Base-by-base conservation (phyloP, 164 flowering plant species). In the Piper betle region DNA sequence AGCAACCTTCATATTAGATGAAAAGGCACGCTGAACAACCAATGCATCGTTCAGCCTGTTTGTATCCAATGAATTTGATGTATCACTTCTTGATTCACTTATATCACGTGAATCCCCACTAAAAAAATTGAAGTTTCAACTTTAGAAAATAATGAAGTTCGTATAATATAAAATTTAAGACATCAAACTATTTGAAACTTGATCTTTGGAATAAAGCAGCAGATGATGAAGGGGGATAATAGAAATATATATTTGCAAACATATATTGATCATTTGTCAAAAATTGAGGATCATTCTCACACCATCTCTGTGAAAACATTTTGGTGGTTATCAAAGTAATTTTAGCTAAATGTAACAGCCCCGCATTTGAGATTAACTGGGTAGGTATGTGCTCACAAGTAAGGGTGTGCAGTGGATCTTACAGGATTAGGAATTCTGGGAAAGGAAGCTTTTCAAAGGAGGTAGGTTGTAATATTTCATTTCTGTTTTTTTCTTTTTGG, bases 1-100 rank as follows among this genome's bases (percentile, higher is more conserved):
- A 40, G 13, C 57, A 19, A 88, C 97, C 89, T 83, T 83, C 65
- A 60, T 74, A 39, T 69, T 61, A 52, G 66, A 68, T 62, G 91
- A 65, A 85, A 94, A 94, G 55, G 95, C 99, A 57, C 77, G 89
- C 66, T 91, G 93, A 59, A 94, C 97, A 48, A 79, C 76, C 79
- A 84, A 75, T 37, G 97, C 97, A 83, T 88, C 96, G 74, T 69
- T 84, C 71, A 79, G 86, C 37, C 96, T 95, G 40, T 80, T 73
- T 54, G 83, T 81, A 55, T 85, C 97, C 53, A 72, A 69, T 59
- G 71, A 60, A 58, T 65, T 73, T 37, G 48, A 68, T 18, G 53
- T 54, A 71, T 64, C 69, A 9, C 53, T 39, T 42, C 59, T 73
- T 58, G 69, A 59, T 58, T 79, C 88, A 64, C 66, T 65, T 37